Base-by-base conservation (phyloP, 2,329 filamentous ascomycete genomes). In the Rachicladosporium sp. region DNA sequence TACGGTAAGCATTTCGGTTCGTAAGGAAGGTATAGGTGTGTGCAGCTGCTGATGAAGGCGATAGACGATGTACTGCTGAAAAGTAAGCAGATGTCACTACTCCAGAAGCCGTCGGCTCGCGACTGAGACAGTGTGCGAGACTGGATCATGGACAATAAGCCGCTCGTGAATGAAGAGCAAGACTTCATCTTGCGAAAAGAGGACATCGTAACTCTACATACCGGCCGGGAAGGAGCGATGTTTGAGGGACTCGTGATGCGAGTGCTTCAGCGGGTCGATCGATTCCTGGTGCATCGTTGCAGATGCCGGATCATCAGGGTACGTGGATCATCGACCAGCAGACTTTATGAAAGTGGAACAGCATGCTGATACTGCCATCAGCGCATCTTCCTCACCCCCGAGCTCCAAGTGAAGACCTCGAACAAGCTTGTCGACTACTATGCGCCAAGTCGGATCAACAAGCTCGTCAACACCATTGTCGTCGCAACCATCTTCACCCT, bases 401-500 rank as follows among this genome's bases (percentile, higher is more conserved):
- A 64, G 41, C 51, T 64, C 3, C 48, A 54, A 7, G 53, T 49
- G 0, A 65, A 65, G 40, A 63, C 62, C 0, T 42, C 42, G 1
- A 54, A 62, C 41, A 42, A 50, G 2, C 38, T 51, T 31, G 50
- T 65, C 35, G 53, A 56, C 31, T 58, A 59, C 37, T 66, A 63
- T 50, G 57, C 55, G 31, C 50, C 55, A 7, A 44, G 50, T 0
- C 54, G 62, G 11, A 56, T 66, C 19, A 61, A 65, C 40, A 55
- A 49, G 7, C 51, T 66, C 13, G 60, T 64, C 39, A 63, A 61
- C 40, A 44, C 61, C 10, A 53, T 66, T 42, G 64, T 67, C 45
- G 65, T 62, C 0, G 42, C 58, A n/a, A 50, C 65, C 11, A 64
- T 67, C 35, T 64, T 65, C 48, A 51, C 60, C 9, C 52, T 66